Evolutionary conservation across 2,329 filamentous ascomycete genomes (phyloP).

Genomic region (Fusarium buxicola): DNA sequence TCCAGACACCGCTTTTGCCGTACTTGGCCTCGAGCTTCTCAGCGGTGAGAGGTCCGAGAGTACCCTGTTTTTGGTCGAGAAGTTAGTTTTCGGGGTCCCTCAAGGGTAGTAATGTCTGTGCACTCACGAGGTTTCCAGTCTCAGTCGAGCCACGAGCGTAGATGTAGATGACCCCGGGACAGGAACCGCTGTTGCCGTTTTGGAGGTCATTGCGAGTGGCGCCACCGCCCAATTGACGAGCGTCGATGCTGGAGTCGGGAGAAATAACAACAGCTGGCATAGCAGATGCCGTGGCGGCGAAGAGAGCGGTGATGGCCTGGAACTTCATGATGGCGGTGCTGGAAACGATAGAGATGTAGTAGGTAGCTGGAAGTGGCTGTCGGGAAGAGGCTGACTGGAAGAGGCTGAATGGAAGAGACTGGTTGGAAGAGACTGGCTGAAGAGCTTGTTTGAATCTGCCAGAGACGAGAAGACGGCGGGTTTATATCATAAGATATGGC

Average conservation of each 20-base stretch:
- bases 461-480: too few species aligned
- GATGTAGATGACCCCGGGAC: constrained; percentile 54
- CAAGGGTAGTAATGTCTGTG: neutral
- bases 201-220: constrained; percentile 46
- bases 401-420: constrained; percentile 1
- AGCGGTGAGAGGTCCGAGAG: constrained; percentile 47
- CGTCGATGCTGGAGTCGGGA: constrained; percentile 19
- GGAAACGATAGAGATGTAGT: neutral
- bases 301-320: constrained; percentile 24
- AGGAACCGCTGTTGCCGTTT: constrained; percentile 44
- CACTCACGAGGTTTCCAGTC: constrained; percentile 53
- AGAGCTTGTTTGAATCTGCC: too few species aligned
- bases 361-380: neutral
- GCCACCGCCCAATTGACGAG: constrained; percentile 27
- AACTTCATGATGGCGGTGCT: constrained; percentile 33
- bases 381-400: neutral
- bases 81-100: constrained; percentile 1
- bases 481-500: too few species aligned
- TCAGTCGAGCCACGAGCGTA: constrained; percentile 56
- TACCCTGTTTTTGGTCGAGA: constrained; percentile 38
- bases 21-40: constrained; percentile 46
- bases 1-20: constrained; percentile 48
- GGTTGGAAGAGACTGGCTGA: too few species aligned
- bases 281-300: constrained; percentile 33
- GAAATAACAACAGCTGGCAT: constrained; percentile 14